Base-by-base conservation (phyloP, 176 grass and related monocot genomes). In the Hyparrhenia diplandra region DNA sequence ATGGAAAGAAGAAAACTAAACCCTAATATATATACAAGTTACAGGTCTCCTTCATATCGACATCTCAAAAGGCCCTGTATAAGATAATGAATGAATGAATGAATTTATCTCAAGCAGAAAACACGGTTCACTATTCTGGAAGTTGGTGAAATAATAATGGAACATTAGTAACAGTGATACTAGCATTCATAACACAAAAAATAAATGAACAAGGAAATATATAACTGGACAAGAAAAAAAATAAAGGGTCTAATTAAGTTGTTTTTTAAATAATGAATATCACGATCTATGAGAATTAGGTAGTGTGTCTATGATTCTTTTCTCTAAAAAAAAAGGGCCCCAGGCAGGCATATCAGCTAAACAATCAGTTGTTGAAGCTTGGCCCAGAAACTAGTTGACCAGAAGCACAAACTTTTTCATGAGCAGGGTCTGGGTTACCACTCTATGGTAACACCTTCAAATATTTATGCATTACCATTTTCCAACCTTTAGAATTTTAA, bases 21-120 rank as follows among this genome's bases (percentile, higher is more conserved):
- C 21, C n/a, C 79, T 86, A 84, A 70, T 86, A 89, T 77, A 51
- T 68, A 52, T 69, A 54, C 81, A 91, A 27, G 83, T 89, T 93
- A 89, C 39, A 81, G 46, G 51, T 80, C 28, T 75, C 83, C 67
- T 86, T 82, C 83, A 86, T 82, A 49, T 82, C 64, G 49, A 74
- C 10, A 67, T 80, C 51, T 68, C 79, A n/a, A 85, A 28, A 67
- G 37, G 71, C 31, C 93, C 83, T 97, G 90, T 75, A 85, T 71
- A 89, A 89, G 80, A 34, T 70, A n/a, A n/a, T n/a, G n/a, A n/a
- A n/a, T n/a, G n/a, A 85, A 87, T 34, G 57, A 89, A 64, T 81
- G 14, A 85, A 85, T 80, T 29, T 36, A 41, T 59, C 46, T 68
- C 43, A 75, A 47, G 70, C 21, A 47, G 10, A 66, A 87, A 87